Conservation (phyloP, 306 rosid species). For the Casuarina cunninghamiana region DNA sequence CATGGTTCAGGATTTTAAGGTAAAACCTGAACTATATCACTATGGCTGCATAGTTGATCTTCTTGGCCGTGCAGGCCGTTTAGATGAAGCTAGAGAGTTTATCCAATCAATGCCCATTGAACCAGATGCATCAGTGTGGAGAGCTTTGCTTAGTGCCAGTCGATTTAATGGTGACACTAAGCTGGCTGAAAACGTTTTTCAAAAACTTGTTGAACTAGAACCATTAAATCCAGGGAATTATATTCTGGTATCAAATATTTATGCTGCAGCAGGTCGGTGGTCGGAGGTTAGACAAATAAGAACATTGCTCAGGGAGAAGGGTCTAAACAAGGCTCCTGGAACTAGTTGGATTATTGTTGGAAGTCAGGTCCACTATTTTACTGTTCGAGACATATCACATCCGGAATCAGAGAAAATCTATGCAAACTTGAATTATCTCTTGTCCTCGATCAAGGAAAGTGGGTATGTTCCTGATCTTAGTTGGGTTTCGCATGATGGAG, state of each 20-base stretch:
- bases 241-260: constrained; percentile 46
- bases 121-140: constrained; percentile 51
- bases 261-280: constrained; percentile 48
- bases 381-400: constrained; percentile 40
- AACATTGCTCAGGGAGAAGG: constrained; percentile 38
- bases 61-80: constrained; percentile 48
- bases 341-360: constrained; percentile 48
- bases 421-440: constrained; percentile 36
- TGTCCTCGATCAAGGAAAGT: constrained; percentile 31
- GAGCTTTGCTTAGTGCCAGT: constrained; percentile 53
- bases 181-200: constrained; percentile 34
- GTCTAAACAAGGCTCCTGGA: constrained; percentile 40
- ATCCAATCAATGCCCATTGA: constrained; percentile 37
- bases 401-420: constrained; percentile 36
- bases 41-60: constrained; percentile 53
- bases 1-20: constrained; percentile 39
- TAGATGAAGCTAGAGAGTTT: constrained; percentile 41
- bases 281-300: constrained; percentile 35
- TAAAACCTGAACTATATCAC: constrained; percentile 46
- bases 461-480: constrained; percentile 28
- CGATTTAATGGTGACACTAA: constrained; percentile 23
- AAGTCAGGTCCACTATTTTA: constrained; percentile 35
- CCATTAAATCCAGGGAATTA: constrained; percentile 48
- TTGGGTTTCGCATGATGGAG: constrained; percentile 27
- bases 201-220: constrained; percentile 46